Evolutionary conservation across 306 rosid species (phyloP).

Genomic region (Vigna trinervia): DNA sequence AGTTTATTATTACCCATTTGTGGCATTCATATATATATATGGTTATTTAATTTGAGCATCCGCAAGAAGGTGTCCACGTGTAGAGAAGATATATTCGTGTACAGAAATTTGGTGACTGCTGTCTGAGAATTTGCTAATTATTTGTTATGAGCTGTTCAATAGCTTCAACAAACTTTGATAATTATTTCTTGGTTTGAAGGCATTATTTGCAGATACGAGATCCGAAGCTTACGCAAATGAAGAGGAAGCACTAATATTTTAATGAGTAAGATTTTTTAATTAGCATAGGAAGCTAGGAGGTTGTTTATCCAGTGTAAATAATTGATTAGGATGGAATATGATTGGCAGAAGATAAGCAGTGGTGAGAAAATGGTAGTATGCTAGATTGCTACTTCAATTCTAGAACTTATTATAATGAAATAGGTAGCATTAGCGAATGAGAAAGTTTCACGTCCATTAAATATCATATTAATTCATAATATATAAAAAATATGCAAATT

Average conservation of each 20-base stretch:
- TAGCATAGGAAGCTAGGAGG: background rate
- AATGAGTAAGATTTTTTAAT: constrained; percentile 16
- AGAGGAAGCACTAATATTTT: constrained; percentile 33
- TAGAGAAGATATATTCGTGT: constrained; percentile 38
- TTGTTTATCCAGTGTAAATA: constrained; percentile 19
- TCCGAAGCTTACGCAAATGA: constrained; percentile 51
- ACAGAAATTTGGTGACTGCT: constrained; percentile 47
- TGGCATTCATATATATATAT: constrained; percentile 26
- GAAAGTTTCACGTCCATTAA: no score
- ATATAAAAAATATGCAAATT: no score
- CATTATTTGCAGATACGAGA: constrained; percentile 60
- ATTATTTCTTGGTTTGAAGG: constrained; percentile 36
- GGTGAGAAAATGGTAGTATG: background rate
- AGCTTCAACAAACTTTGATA: constrained; percentile 67
- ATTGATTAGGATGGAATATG: background rate
- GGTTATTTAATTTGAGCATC: constrained; percentile 22
- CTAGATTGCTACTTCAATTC: background rate
- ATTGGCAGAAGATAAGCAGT: background rate
- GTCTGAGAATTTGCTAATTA: constrained; percentile 46
- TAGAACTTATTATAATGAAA: constrained; percentile 27
- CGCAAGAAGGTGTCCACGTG: constrained; percentile 50
- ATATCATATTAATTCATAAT: no score
- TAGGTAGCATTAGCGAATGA: background rate
- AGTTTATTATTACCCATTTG: background rate
- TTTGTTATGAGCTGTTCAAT: constrained; percentile 57